Percentiles rank a stretch among this genome's conserved stretches.
Conservation (phyloP, 352 stramenopile species). For the Pythium diclinum region DNA sequence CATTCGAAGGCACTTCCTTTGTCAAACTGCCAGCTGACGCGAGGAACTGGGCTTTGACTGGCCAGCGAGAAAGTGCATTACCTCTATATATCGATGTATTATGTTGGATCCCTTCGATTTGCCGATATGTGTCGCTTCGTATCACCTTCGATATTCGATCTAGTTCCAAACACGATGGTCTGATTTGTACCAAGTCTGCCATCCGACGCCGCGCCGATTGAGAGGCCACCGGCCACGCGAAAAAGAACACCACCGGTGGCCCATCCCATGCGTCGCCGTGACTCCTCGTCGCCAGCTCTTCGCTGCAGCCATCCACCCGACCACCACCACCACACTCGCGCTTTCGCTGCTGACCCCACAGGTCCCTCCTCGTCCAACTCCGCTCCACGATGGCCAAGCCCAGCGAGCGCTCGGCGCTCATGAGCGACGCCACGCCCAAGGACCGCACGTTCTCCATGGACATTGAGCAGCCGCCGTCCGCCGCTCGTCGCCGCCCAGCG, state of each 20-base stretch:
- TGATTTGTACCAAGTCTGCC: constrained; percentile 4
- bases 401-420: constrained; percentile 29
- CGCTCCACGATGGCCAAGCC: constrained; percentile 6
- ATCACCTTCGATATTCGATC: neutral
- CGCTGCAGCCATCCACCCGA: neutral
- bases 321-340: constrained; percentile 3
- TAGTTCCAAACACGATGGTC: neutral
- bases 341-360: neutral
- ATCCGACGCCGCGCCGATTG: neutral
- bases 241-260: neutral
- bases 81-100: neutral
- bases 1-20: neutral
- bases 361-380: neutral
- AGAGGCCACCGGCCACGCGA: neutral
- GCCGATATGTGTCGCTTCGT: neutral
- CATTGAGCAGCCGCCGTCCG: constrained; percentile 25
- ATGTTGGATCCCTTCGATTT: neutral
- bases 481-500: constrained; percentile 3
- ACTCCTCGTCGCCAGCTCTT: constrained; percentile 5
- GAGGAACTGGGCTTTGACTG: neutral
- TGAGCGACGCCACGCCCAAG: constrained; percentile 14
- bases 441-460: constrained; percentile 29
- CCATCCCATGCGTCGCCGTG: constrained; percentile 5
- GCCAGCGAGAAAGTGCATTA: neutral
- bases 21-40: neutral